Conservation (phyloP, 805 yeast species). For the Metschnikowia kunwiensis region DNA sequence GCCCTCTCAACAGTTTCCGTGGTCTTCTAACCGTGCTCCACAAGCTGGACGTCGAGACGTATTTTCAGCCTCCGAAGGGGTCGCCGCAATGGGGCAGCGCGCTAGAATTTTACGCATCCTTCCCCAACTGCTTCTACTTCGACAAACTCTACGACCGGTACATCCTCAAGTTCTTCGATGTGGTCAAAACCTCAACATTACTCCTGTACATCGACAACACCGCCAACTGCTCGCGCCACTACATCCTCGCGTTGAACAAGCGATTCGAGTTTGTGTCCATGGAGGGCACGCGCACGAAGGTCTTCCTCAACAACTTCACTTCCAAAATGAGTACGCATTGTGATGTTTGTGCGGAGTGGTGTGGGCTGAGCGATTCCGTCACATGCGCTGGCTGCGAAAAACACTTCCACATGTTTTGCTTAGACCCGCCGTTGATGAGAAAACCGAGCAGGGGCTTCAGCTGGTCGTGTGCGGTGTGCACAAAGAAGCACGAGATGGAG, state of each 20-base stretch:
- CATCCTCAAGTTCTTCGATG: conserved; percentile 78
- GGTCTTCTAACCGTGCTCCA: conserved; percentile 74
- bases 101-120: conserved; percentile 50
- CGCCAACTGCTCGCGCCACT: conserved; percentile 56
- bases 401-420: conserved; percentile 75
- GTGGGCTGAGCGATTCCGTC: conserved; percentile 67
- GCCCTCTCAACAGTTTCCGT: conserved; percentile 71
- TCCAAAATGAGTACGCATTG: conserved; percentile 51
- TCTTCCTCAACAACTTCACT: conserved; percentile 59
- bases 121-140: conserved; percentile 77
- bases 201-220: conserved; percentile 26
- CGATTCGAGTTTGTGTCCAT: conserved; percentile 72
- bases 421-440: conserved; percentile 75
- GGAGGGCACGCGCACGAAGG: conserved; percentile 64
- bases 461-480: conserved; percentile 84
- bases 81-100: conserved; percentile 14
- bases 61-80: conserved; percentile 15
- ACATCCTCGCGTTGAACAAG: conserved; percentile 57
- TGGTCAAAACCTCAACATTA: conserved; percentile 58
- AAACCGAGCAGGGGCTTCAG: conserved; percentile 86
- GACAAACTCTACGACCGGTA: conserved; percentile 83
- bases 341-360: conserved; percentile 81
- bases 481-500: conserved; percentile 51
- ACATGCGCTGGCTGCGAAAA: conserved; percentile 75
- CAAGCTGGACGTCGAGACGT: conserved; percentile 58